Conservation (phyloP, 1,284 basidiomycete species). For the Leccinum solheimii region DNA sequence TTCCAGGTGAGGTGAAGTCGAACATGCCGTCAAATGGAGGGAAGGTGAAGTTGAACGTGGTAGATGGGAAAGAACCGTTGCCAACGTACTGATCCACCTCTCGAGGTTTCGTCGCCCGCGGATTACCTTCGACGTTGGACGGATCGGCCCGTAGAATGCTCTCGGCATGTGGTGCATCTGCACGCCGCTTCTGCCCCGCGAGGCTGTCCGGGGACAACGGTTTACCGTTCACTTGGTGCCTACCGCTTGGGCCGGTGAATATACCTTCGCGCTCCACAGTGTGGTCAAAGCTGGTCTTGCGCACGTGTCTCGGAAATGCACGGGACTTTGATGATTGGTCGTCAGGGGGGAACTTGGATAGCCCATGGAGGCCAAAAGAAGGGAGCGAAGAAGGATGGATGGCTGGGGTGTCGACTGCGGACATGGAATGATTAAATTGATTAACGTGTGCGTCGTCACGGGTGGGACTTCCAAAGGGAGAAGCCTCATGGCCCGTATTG, state of each 20-base stretch:
- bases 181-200: constrained; percentile 70
- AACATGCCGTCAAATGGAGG: constrained; percentile 70
- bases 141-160: constrained; percentile 76
- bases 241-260: constrained; percentile 55
- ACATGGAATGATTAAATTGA: constrained; percentile 42
- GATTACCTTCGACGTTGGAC: constrained; percentile 50
- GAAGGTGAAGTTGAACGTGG: constrained; percentile 78
- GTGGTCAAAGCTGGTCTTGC: constrained; percentile 92
- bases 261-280: constrained; percentile 73
- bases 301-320: constrained; percentile 77
- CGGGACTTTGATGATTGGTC: constrained; percentile 44
- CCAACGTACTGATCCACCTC: constrained; percentile 41
- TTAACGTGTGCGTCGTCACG: constrained; percentile 41
- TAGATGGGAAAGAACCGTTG: constrained; percentile 64
- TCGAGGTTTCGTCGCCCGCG: constrained; percentile 26
- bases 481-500: constrained; percentile 36
- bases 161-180: constrained; percentile 72
- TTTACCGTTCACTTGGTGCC: constrained; percentile 78
- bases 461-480: constrained; percentile 32
- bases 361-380: constrained; percentile 59
- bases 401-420: constrained; percentile 50
- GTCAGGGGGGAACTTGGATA: constrained; percentile 44
- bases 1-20: constrained; percentile 40
- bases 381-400: constrained; percentile 71
- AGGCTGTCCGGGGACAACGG: constrained; percentile 62